Conservation (phyloP, 129 eudicot species). For the Rutidosis leptorrhynchoides region DNA sequence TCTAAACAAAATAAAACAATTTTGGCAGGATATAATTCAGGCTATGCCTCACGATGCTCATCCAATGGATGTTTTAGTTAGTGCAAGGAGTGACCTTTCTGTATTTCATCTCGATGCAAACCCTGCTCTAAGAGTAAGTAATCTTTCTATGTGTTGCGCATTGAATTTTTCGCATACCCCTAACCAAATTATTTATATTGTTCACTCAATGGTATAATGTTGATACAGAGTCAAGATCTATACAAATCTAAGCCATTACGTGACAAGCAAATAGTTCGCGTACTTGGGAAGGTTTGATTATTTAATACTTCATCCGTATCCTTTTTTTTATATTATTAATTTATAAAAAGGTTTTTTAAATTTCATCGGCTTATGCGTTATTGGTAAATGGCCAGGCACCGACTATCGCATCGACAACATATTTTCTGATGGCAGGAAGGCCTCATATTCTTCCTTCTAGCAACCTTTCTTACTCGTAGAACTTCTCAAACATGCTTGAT, state of each 20-base stretch:
- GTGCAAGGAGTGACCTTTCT: constrained; percentile 97
- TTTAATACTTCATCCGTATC: neutral
- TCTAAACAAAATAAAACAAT: constrained; percentile 1
- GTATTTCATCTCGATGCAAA: constrained; percentile 98
- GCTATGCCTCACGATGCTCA: constrained; percentile 99
- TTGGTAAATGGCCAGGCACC: constrained; percentile 60
- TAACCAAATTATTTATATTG: neutral
- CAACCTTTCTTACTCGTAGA: constrained; percentile 89
- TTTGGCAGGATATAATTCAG: constrained; percentile 90
- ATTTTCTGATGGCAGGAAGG: constrained; percentile 93
- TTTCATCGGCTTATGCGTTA: neutral
- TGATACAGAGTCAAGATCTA: constrained; percentile 81
- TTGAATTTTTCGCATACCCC: neutral
- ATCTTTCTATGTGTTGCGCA: neutral
- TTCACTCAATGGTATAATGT: neutral
- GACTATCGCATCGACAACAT: constrained; percentile 96
- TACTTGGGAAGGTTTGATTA: constrained; percentile 82
- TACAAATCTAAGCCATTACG: constrained; percentile 94
- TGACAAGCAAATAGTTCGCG: constrained; percentile 95
- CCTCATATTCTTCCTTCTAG: constrained; percentile 95
- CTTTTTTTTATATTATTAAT: neutral
- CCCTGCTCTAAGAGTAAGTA: constrained; percentile 93
- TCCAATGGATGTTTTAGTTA: constrained; percentile 98
- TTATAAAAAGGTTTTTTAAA: neutral
- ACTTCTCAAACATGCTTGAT: constrained; percentile 96